A percentile compares a stretch with the other conserved stretches of the same genome.
Conservation (phyloP, 2,329 filamentous ascomycete genomes). For the Neocucurbitaria cava region DNA sequence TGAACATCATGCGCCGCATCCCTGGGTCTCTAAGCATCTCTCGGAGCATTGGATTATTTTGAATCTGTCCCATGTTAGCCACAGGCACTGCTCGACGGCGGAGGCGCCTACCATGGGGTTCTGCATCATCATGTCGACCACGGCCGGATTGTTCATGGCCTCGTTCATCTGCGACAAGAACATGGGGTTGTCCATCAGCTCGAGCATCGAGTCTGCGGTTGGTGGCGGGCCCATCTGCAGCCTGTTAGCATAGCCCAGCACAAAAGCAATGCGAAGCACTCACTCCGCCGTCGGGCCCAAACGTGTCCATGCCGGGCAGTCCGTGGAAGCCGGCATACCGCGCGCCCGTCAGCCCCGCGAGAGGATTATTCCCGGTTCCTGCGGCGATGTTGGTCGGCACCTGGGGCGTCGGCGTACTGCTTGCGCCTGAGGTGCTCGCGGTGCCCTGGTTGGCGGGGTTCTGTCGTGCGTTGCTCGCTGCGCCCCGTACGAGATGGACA, state of each 20-base stretch:
- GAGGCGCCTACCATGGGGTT: constrained; percentile 59
- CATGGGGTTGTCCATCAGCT: constrained; percentile 87
- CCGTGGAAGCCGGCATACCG: constrained; percentile 92
- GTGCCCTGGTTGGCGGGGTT: constrained; percentile 60
- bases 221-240: constrained; percentile 88
- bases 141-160: constrained; percentile 91
- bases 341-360: constrained; percentile 89
- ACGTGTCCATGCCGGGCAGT: constrained; percentile 84
- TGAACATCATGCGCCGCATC: constrained; percentile 91
- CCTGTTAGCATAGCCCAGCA: constrained; percentile 22
- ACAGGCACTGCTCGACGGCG: not conserved
- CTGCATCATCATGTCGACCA: constrained; percentile 79
- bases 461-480: constrained; percentile 79
- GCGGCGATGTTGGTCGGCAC: constrained; percentile 80
- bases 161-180: constrained; percentile 90
- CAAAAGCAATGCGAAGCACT: constrained; percentile 52
- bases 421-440: constrained; percentile 40
- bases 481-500: constrained; percentile 95
- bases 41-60: constrained; percentile 86
- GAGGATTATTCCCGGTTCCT: constrained; percentile 80
- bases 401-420: constrained; percentile 63
- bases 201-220: constrained; percentile 79
- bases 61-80: constrained; percentile 59
- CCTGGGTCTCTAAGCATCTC: constrained; percentile 88
- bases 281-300: constrained; percentile 93